Percentiles rank a stretch among this genome's conserved stretches.
Evolutionary conservation across 352 stramenopile genomes (phyloP).

Genomic region (Globisporangium apiculatum): DNA sequence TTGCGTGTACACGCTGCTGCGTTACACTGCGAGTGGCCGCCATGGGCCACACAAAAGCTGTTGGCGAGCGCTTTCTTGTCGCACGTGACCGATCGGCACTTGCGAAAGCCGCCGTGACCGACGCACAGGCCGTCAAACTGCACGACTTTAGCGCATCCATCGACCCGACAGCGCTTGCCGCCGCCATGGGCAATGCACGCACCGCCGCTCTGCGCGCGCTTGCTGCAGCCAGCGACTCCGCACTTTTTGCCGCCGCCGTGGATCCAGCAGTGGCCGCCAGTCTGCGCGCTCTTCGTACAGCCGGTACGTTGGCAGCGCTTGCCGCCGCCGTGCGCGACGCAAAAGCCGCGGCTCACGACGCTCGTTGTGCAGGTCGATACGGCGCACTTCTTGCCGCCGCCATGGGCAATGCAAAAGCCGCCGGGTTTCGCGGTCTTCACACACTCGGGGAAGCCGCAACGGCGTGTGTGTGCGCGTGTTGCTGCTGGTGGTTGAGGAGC

Average conservation of each 20-base stretch:
- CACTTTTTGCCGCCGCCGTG: conserved; percentile 46
- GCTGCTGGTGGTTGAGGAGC: neutral
- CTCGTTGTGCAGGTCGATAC: conserved; percentile 29
- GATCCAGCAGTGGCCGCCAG: conserved; percentile 32
- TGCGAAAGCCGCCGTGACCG: conserved; percentile 34
- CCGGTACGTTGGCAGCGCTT: conserved; percentile 30
- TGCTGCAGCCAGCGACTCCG: conserved; percentile 26
- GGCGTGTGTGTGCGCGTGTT: conserved; percentile 2
- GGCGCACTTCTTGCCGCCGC: conserved; percentile 48
- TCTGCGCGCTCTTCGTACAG: conserved; percentile 35
- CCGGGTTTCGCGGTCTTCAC: conserved; percentile 30
- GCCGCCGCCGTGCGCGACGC: conserved; percentile 37
- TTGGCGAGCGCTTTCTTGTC: conserved; percentile 28
- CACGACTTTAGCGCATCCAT: conserved; percentile 30
- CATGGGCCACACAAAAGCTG: conserved; percentile 28
- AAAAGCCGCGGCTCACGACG: conserved; percentile 37
- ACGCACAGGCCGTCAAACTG: conserved; percentile 39
- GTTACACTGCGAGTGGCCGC: conserved; percentile 23
- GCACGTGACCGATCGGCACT: conserved; percentile 30
- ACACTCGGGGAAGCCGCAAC: conserved; percentile 31
- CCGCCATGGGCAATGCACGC: conserved; percentile 36
- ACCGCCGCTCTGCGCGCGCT: conserved; percentile 33
- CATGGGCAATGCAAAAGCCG: conserved; percentile 63
- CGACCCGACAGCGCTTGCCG: conserved; percentile 25
- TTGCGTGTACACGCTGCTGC: conserved; percentile 16